These are phyloP conservation scores for Xylaria sp. DNA, from an alignment of 2,329 filamentous ascomycete genomes.

Conservation along the genomic window DNA sequence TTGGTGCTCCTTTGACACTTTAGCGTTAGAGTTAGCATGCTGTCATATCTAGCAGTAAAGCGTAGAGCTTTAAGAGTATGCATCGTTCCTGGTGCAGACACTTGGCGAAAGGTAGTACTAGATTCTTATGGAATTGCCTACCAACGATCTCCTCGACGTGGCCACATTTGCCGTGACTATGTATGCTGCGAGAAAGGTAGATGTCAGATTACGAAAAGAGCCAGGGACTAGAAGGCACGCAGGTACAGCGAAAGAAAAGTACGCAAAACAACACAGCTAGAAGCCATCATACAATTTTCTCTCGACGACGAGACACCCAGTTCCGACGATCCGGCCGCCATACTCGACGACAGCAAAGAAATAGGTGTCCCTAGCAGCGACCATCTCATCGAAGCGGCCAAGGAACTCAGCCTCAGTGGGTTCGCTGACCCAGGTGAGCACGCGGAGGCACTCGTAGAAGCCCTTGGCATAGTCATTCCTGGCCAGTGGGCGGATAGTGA, in stretches of 20 bases:
- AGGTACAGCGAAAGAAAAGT: not conserved
- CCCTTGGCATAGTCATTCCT: conserved; percentile 74
- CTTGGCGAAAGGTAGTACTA: not conserved
- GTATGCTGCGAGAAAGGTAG: conserved; percentile 60
- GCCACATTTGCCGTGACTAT: conserved; percentile 74
- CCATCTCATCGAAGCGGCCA: conserved; percentile 71
- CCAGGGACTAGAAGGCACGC: not conserved
- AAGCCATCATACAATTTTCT: conserved; percentile 72
- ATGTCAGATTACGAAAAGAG: not conserved
- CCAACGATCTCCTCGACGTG: conserved; percentile 85
- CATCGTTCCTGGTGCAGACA: not conserved
- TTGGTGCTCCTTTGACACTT: conserved; percentile 78
- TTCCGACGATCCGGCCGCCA: conserved; percentile 72
- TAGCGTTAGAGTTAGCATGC: conserved; percentile 10
- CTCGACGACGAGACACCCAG: conserved; percentile 80
- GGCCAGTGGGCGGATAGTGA: conserved; percentile 75
- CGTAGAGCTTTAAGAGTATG: not conserved
- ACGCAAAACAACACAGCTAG: not conserved
- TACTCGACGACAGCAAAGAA: conserved; percentile 78
- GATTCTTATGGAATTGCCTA: not conserved
- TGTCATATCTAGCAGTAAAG: not conserved
- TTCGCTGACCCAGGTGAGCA: conserved; percentile 81
- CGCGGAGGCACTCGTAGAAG: conserved; percentile 79
- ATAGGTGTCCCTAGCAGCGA: conserved; percentile 61
- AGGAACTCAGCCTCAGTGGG: conserved; percentile 61